Base-by-base conservation (phyloP, 768 basidiomycete species). In the Psilocybe subaeruginosa region DNA sequence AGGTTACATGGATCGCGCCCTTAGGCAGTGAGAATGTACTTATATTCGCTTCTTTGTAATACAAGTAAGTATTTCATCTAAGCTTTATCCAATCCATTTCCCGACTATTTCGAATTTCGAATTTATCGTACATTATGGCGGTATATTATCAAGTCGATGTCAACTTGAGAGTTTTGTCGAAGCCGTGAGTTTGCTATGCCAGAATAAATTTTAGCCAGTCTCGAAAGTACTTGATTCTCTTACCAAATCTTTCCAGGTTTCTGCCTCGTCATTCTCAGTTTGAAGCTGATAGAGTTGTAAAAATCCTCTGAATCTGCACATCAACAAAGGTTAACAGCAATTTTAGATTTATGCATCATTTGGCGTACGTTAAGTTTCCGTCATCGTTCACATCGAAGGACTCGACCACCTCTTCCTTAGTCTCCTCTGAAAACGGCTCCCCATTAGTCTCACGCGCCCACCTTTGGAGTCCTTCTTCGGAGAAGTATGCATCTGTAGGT, bases 381-480 rank as follows among this genome's bases (percentile, higher is more conserved):
- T 87, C 84, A 41, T 87, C 88, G 19, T 84, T 89, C 19, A 88
- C 83, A 74, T 93, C 91, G 65, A 94, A 80, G 67, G 88, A 90
- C 65, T 91, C 88, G 54, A 84, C 73, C 29, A 93, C 80, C 69
- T 94, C 92, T 45, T 90, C 85, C 72, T 91, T 93, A 16, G 89
- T 88, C 66, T 89, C 91, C 54, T 86, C 78, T 4, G 87, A 82
- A 62, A 93, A 91, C n/a, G 89, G 86, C 41, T 81, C 79, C n/a
- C 92, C 92, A 62, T 94, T 94, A 8, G 92, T 94, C 59, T 91
- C 92, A 27, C 74, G 75, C 11, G 92, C 91, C 88, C 90, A 94
- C 46, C 79, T 78, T 71, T 93, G 91, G 54, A 93, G 73, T 7
- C 85, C 91, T 59, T 85, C 77, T 1, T 80, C 72, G 6, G 83